Percentiles rank a stretch among this genome's conserved stretches.
phyloP scores from a whole-genome alignment of 2,329 filamentous ascomycete species.

The Epichloe festucae region DNA sequence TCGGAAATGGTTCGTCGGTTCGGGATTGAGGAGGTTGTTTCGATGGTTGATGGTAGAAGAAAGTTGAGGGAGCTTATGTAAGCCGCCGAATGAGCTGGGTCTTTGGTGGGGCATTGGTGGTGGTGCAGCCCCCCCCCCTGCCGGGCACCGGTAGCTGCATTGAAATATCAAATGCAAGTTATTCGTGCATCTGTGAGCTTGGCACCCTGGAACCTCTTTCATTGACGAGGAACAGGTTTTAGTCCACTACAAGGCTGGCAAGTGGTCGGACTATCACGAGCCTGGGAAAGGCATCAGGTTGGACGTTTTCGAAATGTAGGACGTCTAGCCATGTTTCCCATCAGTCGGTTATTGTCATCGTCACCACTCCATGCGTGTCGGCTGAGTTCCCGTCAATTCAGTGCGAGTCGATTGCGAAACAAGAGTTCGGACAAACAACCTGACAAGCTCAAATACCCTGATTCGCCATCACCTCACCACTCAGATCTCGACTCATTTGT shows the following conservation, averaged over 20 bases:
- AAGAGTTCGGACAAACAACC: not conserved
- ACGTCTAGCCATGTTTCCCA: not conserved
- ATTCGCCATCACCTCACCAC: constrained; percentile 38
- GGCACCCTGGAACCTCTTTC: not conserved
- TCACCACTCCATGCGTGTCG: not conserved
- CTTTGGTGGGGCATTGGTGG: not conserved
- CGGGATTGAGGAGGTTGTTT: no score
- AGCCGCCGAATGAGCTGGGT: not conserved
- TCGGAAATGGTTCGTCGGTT: no score
- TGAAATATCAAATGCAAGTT: not conserved
- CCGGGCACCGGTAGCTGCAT: no score
- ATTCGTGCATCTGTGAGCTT: not conserved
- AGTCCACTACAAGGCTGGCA: no score
- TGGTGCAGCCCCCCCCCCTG: not conserved
- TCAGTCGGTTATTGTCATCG: not conserved
- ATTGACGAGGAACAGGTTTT: no score
- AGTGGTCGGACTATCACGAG: no score
- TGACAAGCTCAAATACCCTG: constrained; percentile 25
- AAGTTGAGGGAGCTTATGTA: not conserved
- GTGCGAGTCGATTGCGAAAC: not conserved
- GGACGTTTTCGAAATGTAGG: not conserved
- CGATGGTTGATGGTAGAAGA: not conserved
- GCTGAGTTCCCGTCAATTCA: not conserved
- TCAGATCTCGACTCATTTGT: constrained; percentile 52
- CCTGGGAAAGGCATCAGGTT: not conserved